Conservation (phyloP, 108 stramenopile species). For the Cyclotella atomus region DNA sequence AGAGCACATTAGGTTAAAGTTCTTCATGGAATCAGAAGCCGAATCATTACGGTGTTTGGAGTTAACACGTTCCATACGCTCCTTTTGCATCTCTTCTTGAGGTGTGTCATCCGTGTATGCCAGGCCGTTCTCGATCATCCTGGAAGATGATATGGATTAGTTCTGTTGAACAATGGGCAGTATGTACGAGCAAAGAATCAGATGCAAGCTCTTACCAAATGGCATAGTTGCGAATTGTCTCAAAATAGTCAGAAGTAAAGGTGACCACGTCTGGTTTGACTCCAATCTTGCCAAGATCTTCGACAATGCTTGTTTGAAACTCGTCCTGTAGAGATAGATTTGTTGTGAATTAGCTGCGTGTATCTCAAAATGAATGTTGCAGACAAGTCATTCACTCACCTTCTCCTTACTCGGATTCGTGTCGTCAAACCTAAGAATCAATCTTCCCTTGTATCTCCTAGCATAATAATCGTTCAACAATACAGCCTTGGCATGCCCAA, state of each 20-base stretch:
- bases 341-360: not conserved
- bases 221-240: conserved; percentile 86
- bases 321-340: conserved; percentile 66
- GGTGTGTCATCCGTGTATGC: conserved; percentile 99
- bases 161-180: no score
- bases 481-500: conserved; percentile 99
- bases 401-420: conserved; percentile 99
- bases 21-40: conserved; percentile 75
- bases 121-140: conserved; percentile 89
- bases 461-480: conserved; percentile 98
- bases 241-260: conserved; percentile 96
- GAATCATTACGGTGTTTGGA: conserved; percentile 85
- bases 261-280: conserved; percentile 90
- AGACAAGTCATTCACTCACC: not conserved
- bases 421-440: conserved; percentile 97
- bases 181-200: no score
- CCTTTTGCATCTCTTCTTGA: conserved; percentile 92
- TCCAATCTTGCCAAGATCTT: conserved; percentile 81
- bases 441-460: conserved; percentile 90
- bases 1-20: conserved; percentile 88
- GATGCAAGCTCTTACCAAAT: conserved; percentile 12
- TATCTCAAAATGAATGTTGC: not conserved
- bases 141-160: not conserved
- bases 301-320: conserved; percentile 90
- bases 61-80: conserved; percentile 77